These are phyloP conservation scores for Zymoseptoria brevis DNA, from an alignment of 2,329 filamentous ascomycete species.

Conservation along the genomic window DNA sequence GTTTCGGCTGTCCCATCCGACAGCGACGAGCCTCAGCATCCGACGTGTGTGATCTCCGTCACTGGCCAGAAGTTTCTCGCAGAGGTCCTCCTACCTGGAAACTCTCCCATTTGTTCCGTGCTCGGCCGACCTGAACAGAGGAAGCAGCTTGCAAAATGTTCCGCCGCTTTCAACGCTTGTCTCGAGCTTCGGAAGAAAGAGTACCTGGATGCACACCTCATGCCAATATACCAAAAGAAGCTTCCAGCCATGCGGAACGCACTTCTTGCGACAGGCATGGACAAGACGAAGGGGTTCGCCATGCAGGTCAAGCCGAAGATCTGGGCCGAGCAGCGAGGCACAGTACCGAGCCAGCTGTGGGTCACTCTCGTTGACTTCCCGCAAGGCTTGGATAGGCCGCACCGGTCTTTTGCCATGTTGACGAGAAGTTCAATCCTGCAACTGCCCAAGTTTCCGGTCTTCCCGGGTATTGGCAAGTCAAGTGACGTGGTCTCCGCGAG, in stretches of 20 bases:
- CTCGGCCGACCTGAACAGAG: slow-evolving; percentile 56
- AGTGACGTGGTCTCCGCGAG: slow-evolving; percentile 49
- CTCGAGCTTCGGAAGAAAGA: slow-evolving; percentile 56
- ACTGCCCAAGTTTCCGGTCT: slow-evolving; percentile 63
- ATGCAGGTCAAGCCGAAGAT: slow-evolving; percentile 73
- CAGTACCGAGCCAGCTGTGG: slow-evolving; percentile 48
- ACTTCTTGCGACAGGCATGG: slow-evolving; percentile 68
- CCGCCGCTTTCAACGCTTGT: slow-evolving; percentile 81
- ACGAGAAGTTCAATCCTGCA: slow-evolving; percentile 58
- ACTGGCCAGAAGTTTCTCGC: slow-evolving; percentile 58
- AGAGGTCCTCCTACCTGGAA: slow-evolving; percentile 69
- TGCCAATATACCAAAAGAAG: slow-evolving; percentile 62
- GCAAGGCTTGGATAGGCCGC: slow-evolving; percentile 48
- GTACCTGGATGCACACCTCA: slow-evolving; percentile 64
- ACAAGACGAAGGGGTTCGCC: slow-evolving; percentile 63
- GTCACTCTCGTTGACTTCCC: slow-evolving; percentile 56
- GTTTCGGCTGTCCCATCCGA: slow-evolving; percentile 58
- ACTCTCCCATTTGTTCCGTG: slow-evolving; percentile 61
- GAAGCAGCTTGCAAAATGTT: slow-evolving; percentile 76
- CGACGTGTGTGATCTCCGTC: slow-evolving; percentile 54
- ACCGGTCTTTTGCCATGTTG: slow-evolving; percentile 61
- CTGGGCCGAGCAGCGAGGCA: slow-evolving; percentile 51
- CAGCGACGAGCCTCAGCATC: slow-evolving; percentile 40
- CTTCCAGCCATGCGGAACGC: slow-evolving; percentile 83
- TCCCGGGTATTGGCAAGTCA: slow-evolving; percentile 55